phyloP scores from a whole-genome alignment of 169 alveolate species.

The Eimeria brunetti region DNA sequence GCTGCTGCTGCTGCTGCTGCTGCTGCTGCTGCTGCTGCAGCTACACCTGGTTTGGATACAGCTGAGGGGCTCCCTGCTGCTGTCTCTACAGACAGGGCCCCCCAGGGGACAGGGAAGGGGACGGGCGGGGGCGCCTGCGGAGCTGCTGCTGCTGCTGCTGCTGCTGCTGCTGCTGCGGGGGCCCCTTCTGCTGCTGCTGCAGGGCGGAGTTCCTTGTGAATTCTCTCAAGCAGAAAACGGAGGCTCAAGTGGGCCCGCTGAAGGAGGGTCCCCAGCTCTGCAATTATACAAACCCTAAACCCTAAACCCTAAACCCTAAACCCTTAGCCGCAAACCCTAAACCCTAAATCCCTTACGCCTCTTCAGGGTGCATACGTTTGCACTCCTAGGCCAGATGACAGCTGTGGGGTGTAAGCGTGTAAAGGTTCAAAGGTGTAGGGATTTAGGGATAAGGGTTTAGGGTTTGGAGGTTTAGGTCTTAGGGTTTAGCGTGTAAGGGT shows the following conservation, averaged over 20 bases:
- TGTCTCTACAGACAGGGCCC: neutral
- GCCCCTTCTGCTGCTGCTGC: slow-evolving; percentile 30
- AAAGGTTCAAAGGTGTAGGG: neutral
- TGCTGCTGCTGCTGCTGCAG: too few relatives aligned
- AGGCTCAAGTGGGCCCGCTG: slow-evolving; percentile 12
- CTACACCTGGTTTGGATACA: neutral
- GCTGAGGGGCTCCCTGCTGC: neutral
- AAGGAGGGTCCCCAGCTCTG: slow-evolving; percentile 48
- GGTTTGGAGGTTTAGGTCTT: neutral
- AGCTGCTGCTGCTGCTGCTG: neutral
- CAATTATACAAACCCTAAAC: neutral
- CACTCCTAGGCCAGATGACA: neutral
- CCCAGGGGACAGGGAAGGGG: slow-evolving; percentile 41
- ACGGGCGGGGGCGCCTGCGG: slow-evolving; percentile 19
- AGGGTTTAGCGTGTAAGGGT: neutral
- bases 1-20: too few relatives aligned
- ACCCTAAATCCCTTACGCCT: neutral
- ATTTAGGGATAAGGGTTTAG: neutral
- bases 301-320: slow-evolving; percentile 25
- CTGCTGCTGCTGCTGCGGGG: slow-evolving; percentile 33
- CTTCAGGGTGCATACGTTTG: neutral
- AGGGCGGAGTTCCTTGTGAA: slow-evolving; percentile 32
- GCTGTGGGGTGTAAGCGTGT: neutral
- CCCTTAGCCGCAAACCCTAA: too few relatives aligned
- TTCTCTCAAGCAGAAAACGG: slow-evolving; percentile 24